Evolutionary conservation across 352 stramenopile genomes (phyloP).

Genomic region (Globisporangium takayamanum): DNA sequence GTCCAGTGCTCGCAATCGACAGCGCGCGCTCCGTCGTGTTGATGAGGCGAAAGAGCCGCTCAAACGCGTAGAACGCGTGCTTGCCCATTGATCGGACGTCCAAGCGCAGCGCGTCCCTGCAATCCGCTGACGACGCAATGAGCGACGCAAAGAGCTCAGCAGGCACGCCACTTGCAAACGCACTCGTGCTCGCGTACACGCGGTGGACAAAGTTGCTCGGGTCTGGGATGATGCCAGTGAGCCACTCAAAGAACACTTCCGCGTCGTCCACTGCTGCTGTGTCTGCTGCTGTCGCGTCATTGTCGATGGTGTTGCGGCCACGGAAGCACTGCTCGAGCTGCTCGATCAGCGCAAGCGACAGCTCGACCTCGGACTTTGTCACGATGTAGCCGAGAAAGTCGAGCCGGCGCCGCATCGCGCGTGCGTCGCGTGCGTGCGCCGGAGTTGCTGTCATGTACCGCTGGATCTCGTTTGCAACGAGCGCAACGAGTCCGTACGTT

Average conservation of each 20-base stretch:
- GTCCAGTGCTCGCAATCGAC: constrained; percentile 19
- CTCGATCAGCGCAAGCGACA: constrained; percentile 54
- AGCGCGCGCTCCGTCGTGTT: constrained; percentile 42
- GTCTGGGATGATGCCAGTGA: constrained; percentile 56
- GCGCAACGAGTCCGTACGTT: constrained; percentile 47
- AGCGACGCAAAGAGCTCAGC: constrained; percentile 45
- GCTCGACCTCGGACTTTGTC: constrained; percentile 62
- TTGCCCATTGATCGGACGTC: constrained; percentile 44
- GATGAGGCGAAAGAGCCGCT: constrained; percentile 56
- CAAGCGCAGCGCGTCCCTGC: constrained; percentile 23
- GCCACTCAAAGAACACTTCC: constrained; percentile 73
- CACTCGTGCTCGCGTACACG: constrained; percentile 41
- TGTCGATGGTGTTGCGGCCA: neutral
- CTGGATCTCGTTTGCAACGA: constrained; percentile 56
- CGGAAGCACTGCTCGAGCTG: constrained; percentile 60
- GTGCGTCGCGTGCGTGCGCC: neutral
- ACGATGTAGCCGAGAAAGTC: constrained; percentile 71
- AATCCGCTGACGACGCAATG: constrained; percentile 16
- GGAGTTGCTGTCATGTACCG: constrained; percentile 21
- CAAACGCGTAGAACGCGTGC: constrained; percentile 48
- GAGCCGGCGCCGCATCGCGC: constrained; percentile 39
- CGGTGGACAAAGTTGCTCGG: constrained; percentile 67
- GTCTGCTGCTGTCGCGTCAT: constrained; percentile 2
- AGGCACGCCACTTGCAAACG: constrained; percentile 43
- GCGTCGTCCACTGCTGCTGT: constrained; percentile 29